These are phyloP conservation scores for Penicillium sp. DNA, from an alignment of 2,329 filamentous ascomycete species.

Conservation along the genomic window DNA sequence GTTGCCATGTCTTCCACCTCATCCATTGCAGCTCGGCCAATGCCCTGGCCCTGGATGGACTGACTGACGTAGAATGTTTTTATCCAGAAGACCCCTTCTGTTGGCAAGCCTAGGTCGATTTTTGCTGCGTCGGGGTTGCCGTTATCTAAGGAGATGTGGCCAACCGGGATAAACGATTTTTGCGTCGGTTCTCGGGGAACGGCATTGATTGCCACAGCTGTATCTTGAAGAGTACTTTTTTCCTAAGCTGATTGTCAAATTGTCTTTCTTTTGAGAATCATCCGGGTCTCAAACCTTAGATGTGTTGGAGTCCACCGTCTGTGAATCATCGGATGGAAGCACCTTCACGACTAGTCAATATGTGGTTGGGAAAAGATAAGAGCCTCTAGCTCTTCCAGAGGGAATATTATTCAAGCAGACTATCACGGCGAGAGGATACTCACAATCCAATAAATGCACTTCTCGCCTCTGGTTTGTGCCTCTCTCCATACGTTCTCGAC, in stretches of 20 bases:
- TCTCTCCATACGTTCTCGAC: conserved; percentile 18
- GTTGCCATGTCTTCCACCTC: conserved; percentile 21
- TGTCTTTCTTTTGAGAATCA: background rate
- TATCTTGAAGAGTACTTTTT: conserved; percentile 12
- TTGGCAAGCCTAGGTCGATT: conserved; percentile 11
- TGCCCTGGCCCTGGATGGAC: conserved; percentile 16
- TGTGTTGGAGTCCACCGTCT: background rate
- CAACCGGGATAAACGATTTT: conserved; percentile 16
- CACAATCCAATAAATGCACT: conserved; percentile 26
- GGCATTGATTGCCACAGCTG: conserved; percentile 17
- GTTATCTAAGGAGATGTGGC: conserved; percentile 22
- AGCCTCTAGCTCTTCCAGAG: background rate
- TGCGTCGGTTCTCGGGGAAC: conserved; percentile 12
- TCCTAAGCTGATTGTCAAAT: conserved; percentile 1
- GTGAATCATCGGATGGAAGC: conserved; percentile 9
- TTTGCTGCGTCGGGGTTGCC: conserved; percentile 13
- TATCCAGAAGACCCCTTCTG: conserved; percentile 18
- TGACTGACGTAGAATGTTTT: conserved; percentile 19
- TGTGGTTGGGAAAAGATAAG: background rate
- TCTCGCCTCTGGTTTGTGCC: conserved; percentile 15
- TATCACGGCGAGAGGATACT: conserved; percentile 1
- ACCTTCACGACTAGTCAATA: conserved; percentile 1
- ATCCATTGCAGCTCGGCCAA: conserved; percentile 23
- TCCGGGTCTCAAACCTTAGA: background rate
- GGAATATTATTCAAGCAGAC: background rate